These are phyloP conservation scores for Cinnamomum chago DNA, from an alignment of 164 flowering plant genomes.

Conservation along the genomic window DNA sequence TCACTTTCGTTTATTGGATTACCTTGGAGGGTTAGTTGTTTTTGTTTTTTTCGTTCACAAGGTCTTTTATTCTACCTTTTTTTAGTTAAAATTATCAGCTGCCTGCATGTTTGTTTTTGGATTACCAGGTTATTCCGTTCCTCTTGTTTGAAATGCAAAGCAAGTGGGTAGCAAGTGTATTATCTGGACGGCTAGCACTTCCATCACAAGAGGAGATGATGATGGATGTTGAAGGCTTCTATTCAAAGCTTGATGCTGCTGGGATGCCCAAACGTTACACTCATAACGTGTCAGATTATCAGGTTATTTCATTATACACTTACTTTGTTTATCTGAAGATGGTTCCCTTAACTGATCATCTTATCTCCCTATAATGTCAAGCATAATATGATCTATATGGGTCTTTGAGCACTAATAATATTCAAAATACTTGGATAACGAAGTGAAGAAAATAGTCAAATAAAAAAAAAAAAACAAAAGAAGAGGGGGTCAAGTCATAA, in stretches of 20 bases:
- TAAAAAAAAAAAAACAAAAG: no score
- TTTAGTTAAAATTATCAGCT: background rate
- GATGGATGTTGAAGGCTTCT: slow-evolving; percentile 46
- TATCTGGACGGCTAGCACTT: slow-evolving; percentile 60
- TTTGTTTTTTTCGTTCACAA: background rate
- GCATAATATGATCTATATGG: no score
- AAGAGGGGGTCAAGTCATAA: no score
- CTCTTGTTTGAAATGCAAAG: slow-evolving; percentile 61
- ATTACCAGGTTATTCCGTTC: slow-evolving; percentile 54
- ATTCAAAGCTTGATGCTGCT: slow-evolving; percentile 41
- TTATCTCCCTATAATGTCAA: background rate
- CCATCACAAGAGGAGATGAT: slow-evolving; percentile 64
- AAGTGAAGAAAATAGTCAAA: no score
- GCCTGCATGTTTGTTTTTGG: background rate
- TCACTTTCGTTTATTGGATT: slow-evolving; percentile 82
- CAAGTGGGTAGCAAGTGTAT: slow-evolving; percentile 77
- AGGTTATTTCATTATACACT: slow-evolving; percentile 31
- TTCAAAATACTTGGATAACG: no score
- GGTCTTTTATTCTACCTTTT: background rate
- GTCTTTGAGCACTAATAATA: no score
- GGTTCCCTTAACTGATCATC: slow-evolving; percentile 15
- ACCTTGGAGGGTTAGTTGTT: slow-evolving; percentile 20
- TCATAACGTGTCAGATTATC: slow-evolving; percentile 40
- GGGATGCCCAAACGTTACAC: slow-evolving; percentile 62
- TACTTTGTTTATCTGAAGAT: slow-evolving; percentile 6